Percentiles rank a stretch among this genome's conserved stretches.
These are phyloP conservation scores for Suillus fuscotomentosus DNA, from an alignment of 768 basidiomycete genomes.

Conservation along the genomic window DNA sequence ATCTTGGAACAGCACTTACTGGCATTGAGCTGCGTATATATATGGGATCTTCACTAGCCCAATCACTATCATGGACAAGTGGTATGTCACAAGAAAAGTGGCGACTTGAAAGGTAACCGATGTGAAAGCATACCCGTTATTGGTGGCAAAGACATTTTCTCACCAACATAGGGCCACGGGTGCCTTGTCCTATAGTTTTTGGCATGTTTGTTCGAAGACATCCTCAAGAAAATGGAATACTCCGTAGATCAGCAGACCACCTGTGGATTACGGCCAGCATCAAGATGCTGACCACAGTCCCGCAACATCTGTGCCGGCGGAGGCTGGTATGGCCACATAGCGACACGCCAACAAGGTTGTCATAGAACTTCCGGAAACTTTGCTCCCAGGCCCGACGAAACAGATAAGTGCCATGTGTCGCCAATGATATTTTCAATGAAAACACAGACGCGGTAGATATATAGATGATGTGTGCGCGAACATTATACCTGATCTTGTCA, in stretches of 20 bases:
- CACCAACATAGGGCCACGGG: background rate
- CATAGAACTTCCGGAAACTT: background rate
- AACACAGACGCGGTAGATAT: background rate
- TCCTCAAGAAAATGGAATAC: background rate
- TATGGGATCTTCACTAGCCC: background rate
- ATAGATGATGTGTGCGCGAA: background rate
- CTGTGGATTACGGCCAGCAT: background rate
- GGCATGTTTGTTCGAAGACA: background rate
- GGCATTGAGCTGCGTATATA: background rate
- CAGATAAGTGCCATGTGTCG: background rate
- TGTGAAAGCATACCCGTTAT: background rate
- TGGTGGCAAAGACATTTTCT: background rate
- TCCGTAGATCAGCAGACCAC: background rate
- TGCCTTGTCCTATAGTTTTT: background rate
- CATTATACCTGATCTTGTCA: background rate
- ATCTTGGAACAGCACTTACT: background rate
- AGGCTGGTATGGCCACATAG: background rate
- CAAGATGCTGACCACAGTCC: background rate
- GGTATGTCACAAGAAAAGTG: background rate
- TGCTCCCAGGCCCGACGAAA: background rate
- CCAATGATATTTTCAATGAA: background rate
- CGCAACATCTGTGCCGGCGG: background rate
- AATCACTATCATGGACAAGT: background rate
- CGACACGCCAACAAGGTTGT: background rate
- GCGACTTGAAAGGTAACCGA: background rate